phyloP scores from a whole-genome alignment of 805 yeast species.

The Nakazawaea wyomingensis region DNA sequence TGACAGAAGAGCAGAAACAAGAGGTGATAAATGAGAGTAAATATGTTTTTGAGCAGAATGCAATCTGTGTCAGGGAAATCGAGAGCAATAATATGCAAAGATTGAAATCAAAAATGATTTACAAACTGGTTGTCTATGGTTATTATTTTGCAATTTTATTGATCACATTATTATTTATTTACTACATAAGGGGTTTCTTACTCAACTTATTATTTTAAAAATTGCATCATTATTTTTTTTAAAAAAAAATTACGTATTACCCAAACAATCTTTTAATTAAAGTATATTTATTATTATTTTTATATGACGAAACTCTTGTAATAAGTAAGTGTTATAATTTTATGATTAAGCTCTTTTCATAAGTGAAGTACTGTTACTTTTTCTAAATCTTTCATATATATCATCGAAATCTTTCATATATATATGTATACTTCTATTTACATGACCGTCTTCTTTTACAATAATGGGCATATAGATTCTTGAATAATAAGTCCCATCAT shows the following conservation, averaged over 20 bases:
- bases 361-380: too few relatives aligned
- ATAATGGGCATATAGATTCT: too few relatives aligned
- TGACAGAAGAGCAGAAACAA: conserved; percentile 65
- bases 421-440: too few relatives aligned
- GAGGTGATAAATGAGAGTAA: conserved; percentile 66
- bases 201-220: conserved; percentile 14
- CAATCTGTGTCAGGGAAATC: conserved; percentile 57
- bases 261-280: neutral
- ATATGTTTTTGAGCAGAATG: conserved; percentile 60
- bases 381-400: too few relatives aligned
- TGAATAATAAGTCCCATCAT: conserved; percentile 13
- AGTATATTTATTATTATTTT: too few relatives aligned
- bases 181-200: conserved; percentile 29
- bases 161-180: conserved; percentile 27
- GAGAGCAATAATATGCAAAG: conserved; percentile 59
- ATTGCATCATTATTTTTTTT: too few relatives aligned
- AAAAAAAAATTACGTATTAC: too few relatives aligned
- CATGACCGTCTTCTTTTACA: too few relatives aligned
- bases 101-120: conserved; percentile 49
- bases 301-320: too few relatives aligned
- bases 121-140: conserved; percentile 47
- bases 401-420: too few relatives aligned
- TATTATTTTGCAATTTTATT: conserved; percentile 37
- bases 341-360: too few relatives aligned
- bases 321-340: too few relatives aligned